Percentiles rank a stretch among this genome's conserved stretches.
Conservation (phyloP, 1,284 basidiomycete genomes). For the Rhodofomes roseus region DNA sequence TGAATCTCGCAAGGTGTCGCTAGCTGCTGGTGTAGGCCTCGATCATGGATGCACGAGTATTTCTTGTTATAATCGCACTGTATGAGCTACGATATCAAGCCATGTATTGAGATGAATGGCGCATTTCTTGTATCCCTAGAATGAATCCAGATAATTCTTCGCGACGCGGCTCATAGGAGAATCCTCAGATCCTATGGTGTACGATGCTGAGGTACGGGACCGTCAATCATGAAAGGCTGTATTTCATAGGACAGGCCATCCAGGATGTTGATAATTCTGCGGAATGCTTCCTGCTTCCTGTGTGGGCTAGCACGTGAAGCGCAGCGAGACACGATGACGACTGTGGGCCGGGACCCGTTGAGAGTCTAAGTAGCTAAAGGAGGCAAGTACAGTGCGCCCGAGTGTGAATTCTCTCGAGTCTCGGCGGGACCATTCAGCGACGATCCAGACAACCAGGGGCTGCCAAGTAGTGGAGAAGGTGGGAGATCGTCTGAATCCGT, state of each 20-base stretch:
- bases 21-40: neutral
- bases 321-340: too few relatives aligned
- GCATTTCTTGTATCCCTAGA: neutral
- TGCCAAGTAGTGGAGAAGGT: neutral
- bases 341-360: neutral
- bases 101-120: neutral
- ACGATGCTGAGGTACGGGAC: too few relatives aligned
- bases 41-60: neutral
- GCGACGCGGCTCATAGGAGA: too few relatives aligned
- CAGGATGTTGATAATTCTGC: too few relatives aligned
- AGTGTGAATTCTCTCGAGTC: neutral
- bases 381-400: neutral
- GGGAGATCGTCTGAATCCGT: neutral
- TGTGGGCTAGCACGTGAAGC: too few relatives aligned
- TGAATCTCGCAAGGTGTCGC: neutral
- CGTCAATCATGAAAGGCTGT: too few relatives aligned
- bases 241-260: too few relatives aligned
- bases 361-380: neutral
- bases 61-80: neutral
- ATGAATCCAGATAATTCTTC: neutral
- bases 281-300: too few relatives aligned
- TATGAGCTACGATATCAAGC: neutral
- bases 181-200: too few relatives aligned
- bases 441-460: neutral
- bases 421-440: neutral